phyloP scores from a whole-genome alignment of 2,329 filamentous ascomycete genomes.

The Coniochaeta ligniaria region DNA sequence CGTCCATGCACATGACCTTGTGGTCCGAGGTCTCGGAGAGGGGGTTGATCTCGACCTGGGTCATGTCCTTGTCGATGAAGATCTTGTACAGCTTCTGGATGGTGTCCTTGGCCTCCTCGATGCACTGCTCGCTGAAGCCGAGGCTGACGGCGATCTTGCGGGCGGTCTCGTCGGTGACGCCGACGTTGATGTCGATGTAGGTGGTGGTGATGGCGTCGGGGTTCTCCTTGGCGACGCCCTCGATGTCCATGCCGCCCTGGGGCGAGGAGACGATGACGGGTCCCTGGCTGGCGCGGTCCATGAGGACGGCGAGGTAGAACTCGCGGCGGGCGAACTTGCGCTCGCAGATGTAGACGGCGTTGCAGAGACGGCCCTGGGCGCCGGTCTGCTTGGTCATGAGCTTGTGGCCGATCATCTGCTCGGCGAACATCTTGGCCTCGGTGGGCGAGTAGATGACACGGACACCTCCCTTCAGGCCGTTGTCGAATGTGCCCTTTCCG shows the following conservation, averaged over 20 bases:
- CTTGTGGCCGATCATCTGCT: constrained; percentile 99
- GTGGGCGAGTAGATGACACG: constrained; percentile 98
- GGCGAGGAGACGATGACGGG: constrained; percentile 97
- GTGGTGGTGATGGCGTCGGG: constrained; percentile 94
- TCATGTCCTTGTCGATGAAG: constrained; percentile 97
- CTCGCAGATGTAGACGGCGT: constrained; percentile 97
- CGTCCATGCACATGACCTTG: constrained; percentile 98
- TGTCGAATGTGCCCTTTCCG: constrained; percentile 97
- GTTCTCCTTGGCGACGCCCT: constrained; percentile 95
- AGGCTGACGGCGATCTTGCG: constrained; percentile 83
- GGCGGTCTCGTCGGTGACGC: constrained; percentile 93
- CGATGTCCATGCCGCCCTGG: constrained; percentile 98
- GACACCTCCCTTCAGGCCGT: constrained; percentile 97
- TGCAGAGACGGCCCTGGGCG: constrained; percentile 87
- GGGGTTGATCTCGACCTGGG: constrained; percentile 99
- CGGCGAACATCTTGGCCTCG: constrained; percentile 92
- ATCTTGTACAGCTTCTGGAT: constrained; percentile 99
- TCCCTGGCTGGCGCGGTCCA: constrained; percentile 87
- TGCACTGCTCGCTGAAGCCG: constrained; percentile 95
- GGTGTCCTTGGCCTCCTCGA: constrained; percentile 89
- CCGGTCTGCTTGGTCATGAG: constrained; percentile 99
- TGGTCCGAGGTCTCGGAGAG: constrained; percentile 97
- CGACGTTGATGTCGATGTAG: constrained; percentile 85
- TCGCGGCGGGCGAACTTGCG: constrained; percentile 98
- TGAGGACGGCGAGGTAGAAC: constrained; percentile 97